Evolutionary conservation across 202 grass and related monocot species (phyloP), one percentile per base, ranked within the genome.

Genomic region (Miscanthus sacchariflorus): DNA sequence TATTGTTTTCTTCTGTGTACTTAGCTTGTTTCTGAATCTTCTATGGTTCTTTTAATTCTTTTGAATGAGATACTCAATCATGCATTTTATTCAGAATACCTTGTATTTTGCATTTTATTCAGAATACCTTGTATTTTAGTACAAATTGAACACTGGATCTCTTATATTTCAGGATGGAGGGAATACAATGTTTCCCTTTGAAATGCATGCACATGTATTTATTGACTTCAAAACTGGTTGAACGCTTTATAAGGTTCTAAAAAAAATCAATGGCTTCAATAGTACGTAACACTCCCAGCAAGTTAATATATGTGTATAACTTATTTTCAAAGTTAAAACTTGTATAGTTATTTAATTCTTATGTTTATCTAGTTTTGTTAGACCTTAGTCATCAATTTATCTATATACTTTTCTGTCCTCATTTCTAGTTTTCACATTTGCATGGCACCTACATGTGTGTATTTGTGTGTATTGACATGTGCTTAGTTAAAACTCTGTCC

Each of bases 361-460:
- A n/a, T 59, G 6, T 58, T 58, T 58, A 58, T 58, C 3, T 3
- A 3, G 7, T 21, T 58, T 58, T 50, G 13, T 6, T 17, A 52
- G 49, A 18, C 14, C 4, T 52, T 18, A 52, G 5, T 18, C 14
- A 15, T 52, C 15, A 52, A 18, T 52, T 17, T 52, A 18, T 46
- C 10, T 52, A 18, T 52, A 52, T 52, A 52, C 15, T 52, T 52
- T 2, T 18, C 49, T 17, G 6, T 18, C 49, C 49, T 1, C 49
- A 52, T 52, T 18, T 52, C 2, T 52, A 18, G 49, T 52, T 50
- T 50, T 50, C 13, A 50, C 13, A 50, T 50, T 50, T 15, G 10
- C 48, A 15, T 90, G 94, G 92, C 86, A 54, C 15, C 50, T 54
- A 54, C 50, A 54, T 54, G 17, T 54, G 49, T 17, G 45, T 14